phyloP scores from a whole-genome alignment of 2,329 filamentous ascomycete genomes.

The Colletotrichum aenigma region DNA sequence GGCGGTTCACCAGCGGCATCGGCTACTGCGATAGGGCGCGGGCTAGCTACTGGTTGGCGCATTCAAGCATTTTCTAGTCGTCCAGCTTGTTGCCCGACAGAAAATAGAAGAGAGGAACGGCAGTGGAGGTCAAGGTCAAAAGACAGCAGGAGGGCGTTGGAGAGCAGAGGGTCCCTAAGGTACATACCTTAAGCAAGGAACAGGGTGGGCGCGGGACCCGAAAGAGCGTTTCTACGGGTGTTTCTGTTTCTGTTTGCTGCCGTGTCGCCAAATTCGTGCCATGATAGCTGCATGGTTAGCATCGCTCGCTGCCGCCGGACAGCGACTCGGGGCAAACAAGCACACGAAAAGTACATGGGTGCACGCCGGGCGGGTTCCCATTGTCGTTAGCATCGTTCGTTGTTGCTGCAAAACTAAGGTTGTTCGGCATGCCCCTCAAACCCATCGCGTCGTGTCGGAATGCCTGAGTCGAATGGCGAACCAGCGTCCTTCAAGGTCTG shows the following conservation, averaged over 20 bases:
- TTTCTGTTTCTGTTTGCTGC: neutral
- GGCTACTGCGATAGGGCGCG: neutral
- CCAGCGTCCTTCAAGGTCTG: neutral
- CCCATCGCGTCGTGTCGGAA: slow-evolving; percentile 2
- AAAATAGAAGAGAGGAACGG: neutral
- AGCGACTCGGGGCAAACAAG: neutral
- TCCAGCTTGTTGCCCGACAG: neutral
- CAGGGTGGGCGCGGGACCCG: slow-evolving; percentile 2
- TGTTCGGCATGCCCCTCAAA: slow-evolving; percentile 3
- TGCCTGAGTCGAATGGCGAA: slow-evolving; percentile 7
- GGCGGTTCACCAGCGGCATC: neutral
- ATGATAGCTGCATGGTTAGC: neutral
- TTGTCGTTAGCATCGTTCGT: neutral
- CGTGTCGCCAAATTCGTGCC: neutral
- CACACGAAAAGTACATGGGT: neutral
- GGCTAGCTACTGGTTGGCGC: neutral
- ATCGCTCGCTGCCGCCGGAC: neutral
- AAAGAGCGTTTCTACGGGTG: neutral
- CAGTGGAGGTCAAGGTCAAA: neutral
- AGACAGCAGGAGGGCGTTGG: neutral
- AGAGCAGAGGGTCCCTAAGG: neutral
- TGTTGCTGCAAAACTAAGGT: neutral
- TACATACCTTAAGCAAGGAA: neutral
- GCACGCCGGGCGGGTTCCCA: neutral
- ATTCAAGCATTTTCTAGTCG: neutral